Evolutionary conservation across 495 filamentous ascomycete genomes (phyloP).

Genomic region (Trichocladium uniseriatum): DNA sequence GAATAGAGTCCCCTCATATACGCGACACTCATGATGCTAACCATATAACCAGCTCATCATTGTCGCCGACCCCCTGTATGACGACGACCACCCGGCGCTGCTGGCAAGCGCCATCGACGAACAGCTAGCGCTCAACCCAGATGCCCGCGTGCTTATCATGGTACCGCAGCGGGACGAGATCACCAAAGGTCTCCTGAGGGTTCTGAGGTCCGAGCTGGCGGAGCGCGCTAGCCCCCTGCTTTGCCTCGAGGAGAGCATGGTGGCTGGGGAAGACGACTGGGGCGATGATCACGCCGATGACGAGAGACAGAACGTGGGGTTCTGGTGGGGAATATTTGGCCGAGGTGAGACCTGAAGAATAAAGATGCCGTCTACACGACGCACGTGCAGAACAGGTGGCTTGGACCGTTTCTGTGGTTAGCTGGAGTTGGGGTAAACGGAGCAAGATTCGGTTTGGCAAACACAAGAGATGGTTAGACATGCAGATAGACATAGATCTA

Average conservation of each 20-base stretch:
- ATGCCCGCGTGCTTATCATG: conserved; percentile 37
- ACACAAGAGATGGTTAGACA: no score
- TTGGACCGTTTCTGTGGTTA: no score
- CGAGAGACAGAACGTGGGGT: conserved; percentile 27
- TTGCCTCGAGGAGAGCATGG: conserved; percentile 25
- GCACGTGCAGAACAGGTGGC: no score
- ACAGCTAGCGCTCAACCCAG: conserved; percentile 27
- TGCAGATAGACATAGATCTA: no score
- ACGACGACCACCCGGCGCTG: conserved; percentile 39
- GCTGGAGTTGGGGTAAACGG: no score
- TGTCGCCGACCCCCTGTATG: conserved; percentile 39
- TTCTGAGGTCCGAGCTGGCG: conserved; percentile 23
- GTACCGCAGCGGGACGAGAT: conserved; percentile 35
- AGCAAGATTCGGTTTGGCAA: no score
- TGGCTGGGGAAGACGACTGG: conserved; percentile 40
- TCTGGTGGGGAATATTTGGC: conserved; percentile 40
- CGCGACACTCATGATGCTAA: no score
- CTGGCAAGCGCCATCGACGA: conserved; percentile 33
- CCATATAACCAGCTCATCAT: conserved; percentile 38
- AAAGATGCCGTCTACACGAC: no score
- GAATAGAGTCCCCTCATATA: no score
- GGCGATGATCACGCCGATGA: conserved; percentile 32
- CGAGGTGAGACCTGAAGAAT: conserved; percentile 8
- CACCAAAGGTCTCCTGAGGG: conserved; percentile 26
- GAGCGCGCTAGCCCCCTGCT: conserved; percentile 16